phyloP scores from a whole-genome alignment of 805 yeast species.

The Tetrapisispora phaffii region DNA sequence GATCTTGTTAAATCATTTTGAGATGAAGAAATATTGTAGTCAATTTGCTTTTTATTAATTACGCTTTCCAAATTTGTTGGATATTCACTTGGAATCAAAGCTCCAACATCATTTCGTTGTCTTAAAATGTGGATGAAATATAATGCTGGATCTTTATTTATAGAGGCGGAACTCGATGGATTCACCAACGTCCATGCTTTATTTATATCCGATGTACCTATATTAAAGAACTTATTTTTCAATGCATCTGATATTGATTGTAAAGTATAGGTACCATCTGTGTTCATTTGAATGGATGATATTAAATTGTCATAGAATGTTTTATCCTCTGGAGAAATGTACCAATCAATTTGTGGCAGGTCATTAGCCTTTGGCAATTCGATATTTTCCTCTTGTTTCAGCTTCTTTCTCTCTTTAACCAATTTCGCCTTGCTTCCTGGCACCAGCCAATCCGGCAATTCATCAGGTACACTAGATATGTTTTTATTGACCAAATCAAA shows the following conservation, averaged over 20 bases:
- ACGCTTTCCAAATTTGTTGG: slow-evolving; percentile 89
- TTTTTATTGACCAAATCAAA: slow-evolving; percentile 83
- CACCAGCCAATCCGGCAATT: slow-evolving; percentile 83
- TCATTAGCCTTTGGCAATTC: slow-evolving; percentile 15
- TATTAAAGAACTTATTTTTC: slow-evolving; percentile 55
- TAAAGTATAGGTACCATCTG: slow-evolving; percentile 79
- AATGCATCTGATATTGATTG: slow-evolving; percentile 53
- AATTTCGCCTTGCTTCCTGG: slow-evolving; percentile 84
- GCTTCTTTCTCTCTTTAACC: slow-evolving; percentile 71
- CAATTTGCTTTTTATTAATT: slow-evolving; percentile 75
- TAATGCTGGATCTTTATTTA: slow-evolving; percentile 86
- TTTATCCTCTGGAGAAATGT: slow-evolving; percentile 83
- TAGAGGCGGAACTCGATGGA: slow-evolving; percentile 76
- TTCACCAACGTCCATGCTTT: slow-evolving; percentile 94
- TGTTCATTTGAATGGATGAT: slow-evolving; percentile 38
- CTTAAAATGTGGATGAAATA: slow-evolving; percentile 85
- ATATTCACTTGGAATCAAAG: slow-evolving; percentile 84
- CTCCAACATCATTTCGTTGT: slow-evolving; percentile 72
- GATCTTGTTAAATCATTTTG: slow-evolving; percentile 36
- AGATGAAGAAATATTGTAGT: slow-evolving; percentile 50
- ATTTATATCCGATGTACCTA: slow-evolving; percentile 76
- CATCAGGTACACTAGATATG: slow-evolving; percentile 49
- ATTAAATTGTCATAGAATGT: slow-evolving; percentile 70
- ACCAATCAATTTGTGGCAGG: slow-evolving; percentile 69
- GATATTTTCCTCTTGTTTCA: slow-evolving; percentile 30